Percentiles rank a stretch among this genome's conserved stretches.
Evolutionary conservation across 164 flowering plant genomes (phyloP).

Genomic region (Chimonanthus praecox): DNA sequence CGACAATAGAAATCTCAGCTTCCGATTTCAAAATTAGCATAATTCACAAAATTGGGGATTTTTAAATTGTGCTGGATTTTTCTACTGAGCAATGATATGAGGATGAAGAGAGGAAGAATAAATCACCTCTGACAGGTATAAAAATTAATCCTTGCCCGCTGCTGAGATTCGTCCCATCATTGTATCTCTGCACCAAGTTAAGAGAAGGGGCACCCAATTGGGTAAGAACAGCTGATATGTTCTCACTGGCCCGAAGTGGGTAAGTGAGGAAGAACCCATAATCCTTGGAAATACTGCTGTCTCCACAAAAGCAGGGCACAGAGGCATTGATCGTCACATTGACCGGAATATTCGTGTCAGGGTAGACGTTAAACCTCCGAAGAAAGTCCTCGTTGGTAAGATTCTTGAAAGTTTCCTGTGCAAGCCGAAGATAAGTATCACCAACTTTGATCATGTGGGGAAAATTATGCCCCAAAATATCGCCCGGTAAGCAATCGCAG

Average conservation of each 20-base stretch:
- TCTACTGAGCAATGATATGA: too few species aligned
- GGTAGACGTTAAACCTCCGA: conserved; percentile 25
- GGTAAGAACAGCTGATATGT: conserved; percentile 17
- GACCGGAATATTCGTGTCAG: conserved; percentile 25
- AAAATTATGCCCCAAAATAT: conserved; percentile 43
- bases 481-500: conserved; percentile 42
- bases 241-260: conserved; percentile 42
- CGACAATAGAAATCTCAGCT: too few species aligned
- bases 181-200: conserved; percentile 38
- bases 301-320: conserved; percentile 64
- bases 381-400: conserved; percentile 35
- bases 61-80: too few species aligned
- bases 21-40: too few species aligned
- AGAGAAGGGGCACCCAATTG: conserved; percentile 4
- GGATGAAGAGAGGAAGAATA: background rate
- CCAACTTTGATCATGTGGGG: conserved; percentile 17
- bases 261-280: conserved; percentile 62
- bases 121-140: conserved; percentile 60
- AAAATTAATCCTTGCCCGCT: conserved; percentile 45
- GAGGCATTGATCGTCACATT: conserved; percentile 35
- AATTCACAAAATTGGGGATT: too few species aligned
- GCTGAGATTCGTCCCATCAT: conserved; percentile 40
- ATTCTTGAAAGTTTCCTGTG: conserved; percentile 26
- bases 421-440: conserved; percentile 39
- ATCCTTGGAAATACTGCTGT: conserved; percentile 29